A percentile compares a stretch with the other conserved stretches of the same genome.
Evolutionary conservation across 148 eudicot species (phyloP).

Genomic region (Heliamphora exappendiculata): DNA sequence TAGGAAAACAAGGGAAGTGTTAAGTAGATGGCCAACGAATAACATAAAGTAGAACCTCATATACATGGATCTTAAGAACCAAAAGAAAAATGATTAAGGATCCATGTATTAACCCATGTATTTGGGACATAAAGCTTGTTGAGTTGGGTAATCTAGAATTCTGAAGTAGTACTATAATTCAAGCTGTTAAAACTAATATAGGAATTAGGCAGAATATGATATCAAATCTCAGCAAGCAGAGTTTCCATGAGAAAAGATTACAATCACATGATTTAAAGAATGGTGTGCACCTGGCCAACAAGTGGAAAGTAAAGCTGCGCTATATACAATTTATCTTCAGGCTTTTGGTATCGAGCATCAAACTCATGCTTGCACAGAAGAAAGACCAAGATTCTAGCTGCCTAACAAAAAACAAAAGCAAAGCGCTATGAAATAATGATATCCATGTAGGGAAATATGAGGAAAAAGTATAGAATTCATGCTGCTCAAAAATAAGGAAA

Average conservation of each 20-base stretch:
- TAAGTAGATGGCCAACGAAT: neutral
- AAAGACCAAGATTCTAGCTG: constrained; percentile 88
- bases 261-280: neutral
- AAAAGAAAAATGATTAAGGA: too few species aligned
- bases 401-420: constrained; percentile 38
- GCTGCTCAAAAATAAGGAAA: neutral
- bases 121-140: neutral
- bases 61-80: too few species aligned
- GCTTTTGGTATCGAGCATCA: constrained; percentile 93
- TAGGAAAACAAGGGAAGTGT: neutral
- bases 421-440: constrained; percentile 11
- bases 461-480: neutral
- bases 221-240: neutral
- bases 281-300: constrained; percentile 69
- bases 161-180: neutral
- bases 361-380: constrained; percentile 98
- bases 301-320: constrained; percentile 96
- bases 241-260: neutral
- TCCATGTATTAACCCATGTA: neutral
- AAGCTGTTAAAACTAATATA: neutral
- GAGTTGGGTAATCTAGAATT: neutral
- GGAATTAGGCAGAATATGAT: neutral
- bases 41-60: neutral
- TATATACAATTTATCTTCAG: constrained; percentile 92
- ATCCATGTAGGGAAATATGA: neutral